Percentiles rank a stretch among this genome's conserved stretches.
Evolutionary conservation across 148 eudicot genomes (phyloP).

Genomic region (Camellia lanceoleosa): DNA sequence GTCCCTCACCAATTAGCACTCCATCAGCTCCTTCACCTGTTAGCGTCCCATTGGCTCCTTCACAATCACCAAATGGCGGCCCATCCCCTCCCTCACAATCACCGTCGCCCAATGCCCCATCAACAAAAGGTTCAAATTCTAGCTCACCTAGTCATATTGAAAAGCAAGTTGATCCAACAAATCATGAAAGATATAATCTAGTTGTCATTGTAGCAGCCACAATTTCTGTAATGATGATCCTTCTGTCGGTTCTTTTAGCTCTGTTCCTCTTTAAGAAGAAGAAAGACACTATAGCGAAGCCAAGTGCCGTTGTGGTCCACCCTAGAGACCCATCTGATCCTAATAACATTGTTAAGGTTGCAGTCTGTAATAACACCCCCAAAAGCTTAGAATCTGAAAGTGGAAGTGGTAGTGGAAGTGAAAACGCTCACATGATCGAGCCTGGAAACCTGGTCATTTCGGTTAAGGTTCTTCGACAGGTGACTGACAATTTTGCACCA

Average conservation of each 20-base stretch:
- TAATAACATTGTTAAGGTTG: conserved; percentile 41
- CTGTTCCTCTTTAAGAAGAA: conserved; percentile 38
- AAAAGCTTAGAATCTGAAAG: conserved; percentile 26
- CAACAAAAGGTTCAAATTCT: conserved; percentile 16
- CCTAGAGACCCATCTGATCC: conserved; percentile 50
- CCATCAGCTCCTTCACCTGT: conserved; percentile 22
- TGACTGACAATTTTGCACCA: conserved; percentile 53
- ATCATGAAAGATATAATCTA: conserved; percentile 22
- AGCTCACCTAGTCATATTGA: conserved; percentile 16
- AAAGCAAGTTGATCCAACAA: background rate
- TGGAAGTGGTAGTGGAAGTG: conserved; percentile 21
- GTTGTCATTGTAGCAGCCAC: conserved; percentile 26
- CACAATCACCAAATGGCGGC: conserved; percentile 19
- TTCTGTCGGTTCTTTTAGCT: conserved; percentile 26
- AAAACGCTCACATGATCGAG: conserved; percentile 41
- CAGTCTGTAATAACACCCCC: conserved; percentile 34
- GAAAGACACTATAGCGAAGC: conserved; percentile 19
- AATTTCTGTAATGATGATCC: conserved; percentile 18
- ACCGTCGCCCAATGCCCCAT: conserved; percentile 20
- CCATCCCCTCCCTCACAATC: conserved; percentile 16
- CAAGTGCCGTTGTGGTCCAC: conserved; percentile 45
- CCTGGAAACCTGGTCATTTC: conserved; percentile 54
- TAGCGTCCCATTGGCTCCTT: conserved; percentile 19
- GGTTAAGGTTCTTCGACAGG: conserved; percentile 56
- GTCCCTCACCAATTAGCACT: conserved; percentile 21